Evolutionary conservation across 306 rosid species (phyloP).

Genomic region (Fagus sylvatica): DNA sequence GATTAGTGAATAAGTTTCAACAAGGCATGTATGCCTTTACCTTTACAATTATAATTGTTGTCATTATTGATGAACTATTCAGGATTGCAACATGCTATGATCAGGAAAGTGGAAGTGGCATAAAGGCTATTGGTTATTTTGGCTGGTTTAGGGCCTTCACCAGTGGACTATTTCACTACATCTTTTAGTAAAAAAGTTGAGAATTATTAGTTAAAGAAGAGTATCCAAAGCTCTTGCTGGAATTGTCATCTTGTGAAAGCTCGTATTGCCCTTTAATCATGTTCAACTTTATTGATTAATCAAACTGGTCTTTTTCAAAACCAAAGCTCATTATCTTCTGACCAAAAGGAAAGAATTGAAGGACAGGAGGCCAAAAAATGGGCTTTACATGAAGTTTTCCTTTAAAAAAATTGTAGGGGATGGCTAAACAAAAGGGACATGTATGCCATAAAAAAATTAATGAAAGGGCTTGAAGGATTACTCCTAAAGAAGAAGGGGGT

Average conservation of each 20-base stretch:
- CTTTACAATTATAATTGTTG: no score
- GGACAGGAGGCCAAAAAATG: neutral
- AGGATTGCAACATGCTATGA: neutral
- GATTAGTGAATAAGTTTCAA: neutral
- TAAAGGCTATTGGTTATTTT: neutral
- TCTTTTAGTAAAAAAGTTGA: neutral
- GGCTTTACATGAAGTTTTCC: neutral
- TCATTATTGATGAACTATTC: neutral
- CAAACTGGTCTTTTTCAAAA: neutral
- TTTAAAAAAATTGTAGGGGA: neutral
- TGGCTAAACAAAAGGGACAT: neutral
- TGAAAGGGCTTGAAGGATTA: neutral
- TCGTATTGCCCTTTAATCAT: neutral
- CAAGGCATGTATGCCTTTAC: no score
- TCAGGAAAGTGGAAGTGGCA: neutral
- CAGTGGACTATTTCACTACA: neutral
- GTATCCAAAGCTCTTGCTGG: neutral
- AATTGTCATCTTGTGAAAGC: neutral
- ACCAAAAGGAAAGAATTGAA: neutral
- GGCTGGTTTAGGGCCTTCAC: neutral
- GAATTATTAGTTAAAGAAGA: neutral
- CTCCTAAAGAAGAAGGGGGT: neutral
- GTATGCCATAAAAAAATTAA: neutral
- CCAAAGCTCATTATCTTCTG: no score
- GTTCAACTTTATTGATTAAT: neutral